Evolutionary conservation across 805 yeast genomes (phyloP), one percentile per base, ranked within the genome.

Genomic region (Naumovozyma dairenensis): DNA sequence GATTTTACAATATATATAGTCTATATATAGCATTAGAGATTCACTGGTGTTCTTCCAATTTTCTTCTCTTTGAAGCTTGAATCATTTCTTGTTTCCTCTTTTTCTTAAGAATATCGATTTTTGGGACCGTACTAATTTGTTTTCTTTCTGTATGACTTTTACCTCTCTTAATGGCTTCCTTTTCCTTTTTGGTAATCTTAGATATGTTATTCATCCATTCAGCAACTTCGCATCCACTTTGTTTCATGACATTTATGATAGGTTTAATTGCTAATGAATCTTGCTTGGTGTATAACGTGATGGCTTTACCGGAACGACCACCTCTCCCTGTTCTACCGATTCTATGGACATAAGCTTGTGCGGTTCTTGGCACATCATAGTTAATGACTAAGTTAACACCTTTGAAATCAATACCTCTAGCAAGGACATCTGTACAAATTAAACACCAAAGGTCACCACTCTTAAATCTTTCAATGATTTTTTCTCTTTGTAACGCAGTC

Each of bases 301-400:
- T 74, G 0, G 97, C 96, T 46, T 70, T 71, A 37, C 99, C 98
- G 6, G 62, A 50, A 39, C 80, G 74, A 1, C 94, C 95, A 34
- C 85, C 95, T 69, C 99, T 79, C 46, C 98, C 99, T 2, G 98
- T 89, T 68, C 99, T 80, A 59, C 99, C 99, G 49, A 92, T 84
- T 63, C 99, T 75, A 59, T 92, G 99, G 29, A 92, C 96, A 56
- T 92, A 92, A 0, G 95, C 80, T 58, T 89, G 96, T 1, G 96
- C 85, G 28, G 80, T 74, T 48, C 77, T 82, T 13, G 99, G 99
- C 9, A 92, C 94, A 60, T 92, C 99, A 57, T 92, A 92, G 60
- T 92, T 92, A 45, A 92, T 83, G 26, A 92, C 96, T 38, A 93
- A 57, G 52, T 87, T 92, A 32, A 92, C 89, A 35, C 96, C 96